These are phyloP conservation scores for Boehmeria nivea DNA, from an alignment of 306 rosid species.

Conservation along the genomic window DNA sequence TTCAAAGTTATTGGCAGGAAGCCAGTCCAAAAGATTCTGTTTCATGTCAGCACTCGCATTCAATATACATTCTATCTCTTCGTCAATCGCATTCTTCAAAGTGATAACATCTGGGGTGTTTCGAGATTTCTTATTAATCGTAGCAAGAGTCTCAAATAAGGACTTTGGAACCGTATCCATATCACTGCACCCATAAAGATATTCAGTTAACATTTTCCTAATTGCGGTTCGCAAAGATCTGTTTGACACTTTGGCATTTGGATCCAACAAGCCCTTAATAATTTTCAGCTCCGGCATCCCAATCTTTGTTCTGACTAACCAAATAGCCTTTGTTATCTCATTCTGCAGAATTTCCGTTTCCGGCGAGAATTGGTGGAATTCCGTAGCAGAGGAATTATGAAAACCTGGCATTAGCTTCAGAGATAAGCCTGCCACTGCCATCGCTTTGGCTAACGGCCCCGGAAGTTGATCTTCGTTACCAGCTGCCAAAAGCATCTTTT, in stretches of 20 bases:
- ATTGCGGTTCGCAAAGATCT: conserved; percentile 41
- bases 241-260: conserved; percentile 39
- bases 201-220: conserved; percentile 49
- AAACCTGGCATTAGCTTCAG: conserved; percentile 43
- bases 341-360: conserved; percentile 56
- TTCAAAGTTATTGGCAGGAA: conserved; percentile 49
- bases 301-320: conserved; percentile 35
- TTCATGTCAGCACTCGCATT: conserved; percentile 64
- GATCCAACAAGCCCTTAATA: conserved; percentile 53
- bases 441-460: conserved; percentile 70
- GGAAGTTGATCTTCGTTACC: conserved; percentile 43
- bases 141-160: conserved; percentile 40
- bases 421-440: conserved; percentile 71
- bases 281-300: conserved; percentile 38
- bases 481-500: conserved; percentile 48
- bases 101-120: conserved; percentile 6
- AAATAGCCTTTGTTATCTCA: conserved; percentile 65
- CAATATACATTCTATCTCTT: conserved; percentile 62
- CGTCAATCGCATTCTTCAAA: conserved; percentile 41
- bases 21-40: conserved; percentile 55
- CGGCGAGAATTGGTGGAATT: conserved; percentile 52
- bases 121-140: conserved; percentile 39
- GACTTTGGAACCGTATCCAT: conserved; percentile 58
- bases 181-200: conserved; percentile 62
- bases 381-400: conserved; percentile 30